phyloP scores from a whole-genome alignment of 2,329 filamentous ascomycete genomes.

The Pseudogymnoascus sp. region DNA sequence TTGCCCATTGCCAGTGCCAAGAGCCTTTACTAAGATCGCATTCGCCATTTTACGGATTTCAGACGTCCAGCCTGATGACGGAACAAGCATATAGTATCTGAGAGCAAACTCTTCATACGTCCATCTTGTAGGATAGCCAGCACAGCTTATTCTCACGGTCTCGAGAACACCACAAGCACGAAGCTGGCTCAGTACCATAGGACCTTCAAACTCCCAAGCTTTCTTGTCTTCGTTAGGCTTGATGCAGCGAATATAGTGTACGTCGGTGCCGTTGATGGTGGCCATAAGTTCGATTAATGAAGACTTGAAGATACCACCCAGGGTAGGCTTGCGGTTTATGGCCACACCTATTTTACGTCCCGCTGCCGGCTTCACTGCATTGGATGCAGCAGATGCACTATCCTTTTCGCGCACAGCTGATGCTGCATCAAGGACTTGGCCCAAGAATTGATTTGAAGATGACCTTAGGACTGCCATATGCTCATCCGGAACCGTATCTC shows the following conservation, averaged over 20 bases:
- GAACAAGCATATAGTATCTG: conserved; percentile 96
- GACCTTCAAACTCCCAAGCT: conserved; percentile 95
- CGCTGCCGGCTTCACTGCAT: conserved; percentile 69
- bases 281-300: conserved; percentile 96
- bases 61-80: conserved; percentile 79
- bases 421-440: conserved; percentile 75
- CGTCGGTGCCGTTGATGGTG: conserved; percentile 95
- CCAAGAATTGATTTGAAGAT: conserved; percentile 77
- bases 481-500: conserved; percentile 96
- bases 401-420: conserved; percentile 87
- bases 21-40: conserved; percentile 77
- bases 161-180: conserved; percentile 97
- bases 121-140: conserved; percentile 95
- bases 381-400: conserved; percentile 50
- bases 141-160: conserved; percentile 94
- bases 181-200: conserved; percentile 95
- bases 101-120: conserved; percentile 97
- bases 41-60: conserved; percentile 93
- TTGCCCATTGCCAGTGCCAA: conserved; percentile 66
- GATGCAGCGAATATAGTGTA: conserved; percentile 98
- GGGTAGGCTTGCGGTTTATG: conserved; percentile 89
- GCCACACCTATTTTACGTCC: conserved; percentile 85
- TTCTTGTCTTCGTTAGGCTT: conserved; percentile 97
- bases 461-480: conserved; percentile 87
- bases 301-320: conserved; percentile 97